Evolutionary conservation across 2,329 filamentous ascomycete species (phyloP).

Genomic region (Fusarium haematococcum): DNA sequence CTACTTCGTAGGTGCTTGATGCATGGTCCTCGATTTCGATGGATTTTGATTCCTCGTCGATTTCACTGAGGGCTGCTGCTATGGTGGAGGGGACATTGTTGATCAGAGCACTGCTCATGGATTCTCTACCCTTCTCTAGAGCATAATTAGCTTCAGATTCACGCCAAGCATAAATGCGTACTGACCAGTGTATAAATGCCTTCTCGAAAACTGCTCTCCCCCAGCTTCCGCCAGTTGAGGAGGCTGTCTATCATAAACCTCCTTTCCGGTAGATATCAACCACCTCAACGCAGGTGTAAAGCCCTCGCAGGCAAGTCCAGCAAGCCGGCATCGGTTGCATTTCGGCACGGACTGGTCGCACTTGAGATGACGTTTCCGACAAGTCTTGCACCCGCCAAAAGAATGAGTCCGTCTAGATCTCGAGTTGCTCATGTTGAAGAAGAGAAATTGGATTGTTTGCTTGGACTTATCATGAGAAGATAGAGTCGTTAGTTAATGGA

Average conservation of each 20-base stretch:
- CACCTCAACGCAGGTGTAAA: conserved; percentile 35
- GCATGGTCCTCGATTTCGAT: conserved; percentile 4
- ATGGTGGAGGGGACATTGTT: conserved; percentile 25
- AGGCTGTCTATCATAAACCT: conserved; percentile 32
- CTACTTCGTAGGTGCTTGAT: conserved; percentile 7
- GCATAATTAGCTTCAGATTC: neutral
- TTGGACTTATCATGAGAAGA: neutral
- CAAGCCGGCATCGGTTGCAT: conserved; percentile 32
- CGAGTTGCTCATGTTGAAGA: conserved; percentile 21
- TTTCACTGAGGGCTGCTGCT: conserved; percentile 28
- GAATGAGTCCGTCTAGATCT: conserved; percentile 34
- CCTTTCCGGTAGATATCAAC: conserved; percentile 31
- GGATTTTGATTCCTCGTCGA: conserved; percentile 34
- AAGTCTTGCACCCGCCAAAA: conserved; percentile 40
- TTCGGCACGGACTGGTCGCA: conserved; percentile 32
- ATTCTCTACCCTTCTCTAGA: conserved; percentile 25
- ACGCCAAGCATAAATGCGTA: neutral
- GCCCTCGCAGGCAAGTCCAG: conserved; percentile 32
- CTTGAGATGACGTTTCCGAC: conserved; percentile 40
- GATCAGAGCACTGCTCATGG: conserved; percentile 32
- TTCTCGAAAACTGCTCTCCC: conserved; percentile 27
- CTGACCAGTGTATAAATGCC: conserved; percentile 36
- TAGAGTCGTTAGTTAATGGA: conserved; percentile 14
- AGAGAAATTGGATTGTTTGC: neutral
- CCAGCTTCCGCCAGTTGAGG: conserved; percentile 21